Percentiles rank a stretch among this genome's conserved stretches.
phyloP scores from a whole-genome alignment of 345 rosid species.

The Brassica carinata region DNA sequence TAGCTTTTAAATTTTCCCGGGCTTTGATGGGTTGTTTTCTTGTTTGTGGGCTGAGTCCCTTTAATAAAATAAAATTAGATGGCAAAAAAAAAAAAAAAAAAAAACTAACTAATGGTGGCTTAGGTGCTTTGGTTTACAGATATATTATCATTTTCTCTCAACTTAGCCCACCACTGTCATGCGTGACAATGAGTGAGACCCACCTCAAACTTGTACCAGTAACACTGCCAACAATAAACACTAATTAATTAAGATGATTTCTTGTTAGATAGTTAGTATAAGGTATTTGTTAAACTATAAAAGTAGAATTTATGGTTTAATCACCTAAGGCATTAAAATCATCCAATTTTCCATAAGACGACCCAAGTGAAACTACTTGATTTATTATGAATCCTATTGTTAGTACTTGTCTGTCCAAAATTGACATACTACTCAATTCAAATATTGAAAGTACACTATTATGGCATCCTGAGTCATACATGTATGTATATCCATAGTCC shows the following conservation, averaged over 20 bases:
- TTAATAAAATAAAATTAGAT: too few relatives aligned
- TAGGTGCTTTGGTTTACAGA: background rate
- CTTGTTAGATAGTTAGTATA: background rate
- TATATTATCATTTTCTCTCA: background rate
- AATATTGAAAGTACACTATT: background rate
- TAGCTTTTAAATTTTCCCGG: too few relatives aligned
- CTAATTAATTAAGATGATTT: background rate
- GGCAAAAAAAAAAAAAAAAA: too few relatives aligned
- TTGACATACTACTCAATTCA: background rate
- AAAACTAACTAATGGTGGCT: conserved; percentile 1
- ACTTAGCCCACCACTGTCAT: conserved; percentile 21
- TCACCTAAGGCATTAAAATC: conserved; percentile 20
- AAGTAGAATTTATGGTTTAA: background rate
- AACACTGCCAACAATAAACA: conserved; percentile 7
- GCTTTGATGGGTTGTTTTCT: too few relatives aligned
- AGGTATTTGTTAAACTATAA: background rate
- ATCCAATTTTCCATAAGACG: conserved; percentile 24
- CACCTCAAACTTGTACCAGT: conserved; percentile 17
- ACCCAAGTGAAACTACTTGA: conserved; percentile 16
- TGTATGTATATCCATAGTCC: background rate
- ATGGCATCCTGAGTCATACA: background rate
- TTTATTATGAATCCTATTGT: background rate
- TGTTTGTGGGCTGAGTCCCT: too few relatives aligned
- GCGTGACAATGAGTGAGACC: conserved; percentile 24
- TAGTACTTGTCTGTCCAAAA: conserved; percentile 5